Conservation (phyloP, 1,139 yeast genomes). For the Hyphopichia khmerensis region DNA sequence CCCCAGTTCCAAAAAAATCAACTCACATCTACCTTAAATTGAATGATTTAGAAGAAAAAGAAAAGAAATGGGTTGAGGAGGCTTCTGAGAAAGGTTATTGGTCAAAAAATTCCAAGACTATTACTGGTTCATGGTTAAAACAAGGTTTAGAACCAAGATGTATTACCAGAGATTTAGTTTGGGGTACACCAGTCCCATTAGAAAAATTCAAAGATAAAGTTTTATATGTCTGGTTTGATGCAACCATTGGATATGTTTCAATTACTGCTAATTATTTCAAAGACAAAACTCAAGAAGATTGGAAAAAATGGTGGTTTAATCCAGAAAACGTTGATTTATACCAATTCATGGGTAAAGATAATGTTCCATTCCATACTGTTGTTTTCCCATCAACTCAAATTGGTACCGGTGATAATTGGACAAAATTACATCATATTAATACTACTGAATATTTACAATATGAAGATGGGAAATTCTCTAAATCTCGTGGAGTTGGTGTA, state of each 20-base stretch:
- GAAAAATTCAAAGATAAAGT: constrained; percentile 83
- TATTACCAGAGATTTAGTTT: constrained; percentile 91
- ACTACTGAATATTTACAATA: constrained; percentile 97
- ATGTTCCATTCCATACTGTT: constrained; percentile 97
- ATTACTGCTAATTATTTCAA: constrained; percentile 92
- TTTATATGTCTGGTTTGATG: constrained; percentile 98
- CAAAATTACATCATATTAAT: constrained; percentile 83
- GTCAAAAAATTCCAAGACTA: constrained; percentile 87
- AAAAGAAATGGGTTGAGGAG: constrained; percentile 69
- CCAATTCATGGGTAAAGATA: constrained; percentile 99
- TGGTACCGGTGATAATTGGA: constrained; percentile 89
- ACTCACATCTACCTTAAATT: constrained; percentile 83
- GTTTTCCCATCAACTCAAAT: constrained; percentile 92
- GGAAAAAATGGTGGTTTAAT: constrained; percentile 85
- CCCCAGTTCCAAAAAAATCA: constrained; percentile 78
- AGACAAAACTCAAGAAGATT: constrained; percentile 49
- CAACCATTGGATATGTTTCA: constrained; percentile 93
- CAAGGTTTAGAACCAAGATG: constrained; percentile 94
- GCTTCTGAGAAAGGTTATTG: constrained; percentile 75
- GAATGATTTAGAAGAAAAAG: constrained; percentile 76
- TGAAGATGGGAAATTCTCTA: constrained; percentile 97
- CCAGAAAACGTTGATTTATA: constrained; percentile 81
- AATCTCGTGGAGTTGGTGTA: constrained; percentile 95
- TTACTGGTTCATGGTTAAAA: constrained; percentile 89
- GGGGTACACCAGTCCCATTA: constrained; percentile 99